Evolutionary conservation across 1,284 basidiomycete species (phyloP), one percentile per base, ranked within the genome.

Genomic region (Coniferiporia sulphurascens): DNA sequence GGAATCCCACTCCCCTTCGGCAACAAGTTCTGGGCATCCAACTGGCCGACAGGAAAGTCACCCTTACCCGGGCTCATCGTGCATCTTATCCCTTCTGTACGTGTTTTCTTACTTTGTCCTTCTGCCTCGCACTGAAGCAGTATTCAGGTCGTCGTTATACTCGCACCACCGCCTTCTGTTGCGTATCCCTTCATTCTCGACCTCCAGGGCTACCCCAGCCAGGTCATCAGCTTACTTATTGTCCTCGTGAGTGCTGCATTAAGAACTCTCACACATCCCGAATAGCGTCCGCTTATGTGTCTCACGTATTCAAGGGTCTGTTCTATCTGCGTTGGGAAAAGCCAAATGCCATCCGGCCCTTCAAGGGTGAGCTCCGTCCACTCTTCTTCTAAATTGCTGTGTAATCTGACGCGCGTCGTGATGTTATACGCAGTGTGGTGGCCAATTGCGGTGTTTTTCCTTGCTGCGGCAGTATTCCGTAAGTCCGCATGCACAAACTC

Each of bases 181-280:
- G 80, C 71, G 0, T 84, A 81, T 61, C 77, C 78, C 0, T 81
- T 83, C 58, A 82, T 84, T 55, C 69, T 86, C 1, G 80, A 85
- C 58, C 71, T 86, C 2, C 74, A 82, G 64, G 80, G 80, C 5
- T 86, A 86, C 64, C 84, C 84, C 8, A 52, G 38, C 44, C 81
- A 84, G 59, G 81, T 84, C 46, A 78, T 85, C 64, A 80, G 82
- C 66, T 67, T 84, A 2, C 80, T 82, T 62, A 76, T 86, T 56
- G 76, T 84, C 44, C 49, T 79, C 17, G 82, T 81, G 62, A 43
- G 74, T 64, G 4, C 27, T 15, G 38, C n/a, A 17, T 4, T 43
- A 60, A 57, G 4, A 50, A 6, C 15, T 27, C 27, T 27, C 27
- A 5, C 27, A 27, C 27, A 27, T 27, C 27, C 27, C 27, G 27